Evolutionary conservation across 495 filamentous ascomycete species (phyloP).

Genomic region (Darksidea phi): DNA sequence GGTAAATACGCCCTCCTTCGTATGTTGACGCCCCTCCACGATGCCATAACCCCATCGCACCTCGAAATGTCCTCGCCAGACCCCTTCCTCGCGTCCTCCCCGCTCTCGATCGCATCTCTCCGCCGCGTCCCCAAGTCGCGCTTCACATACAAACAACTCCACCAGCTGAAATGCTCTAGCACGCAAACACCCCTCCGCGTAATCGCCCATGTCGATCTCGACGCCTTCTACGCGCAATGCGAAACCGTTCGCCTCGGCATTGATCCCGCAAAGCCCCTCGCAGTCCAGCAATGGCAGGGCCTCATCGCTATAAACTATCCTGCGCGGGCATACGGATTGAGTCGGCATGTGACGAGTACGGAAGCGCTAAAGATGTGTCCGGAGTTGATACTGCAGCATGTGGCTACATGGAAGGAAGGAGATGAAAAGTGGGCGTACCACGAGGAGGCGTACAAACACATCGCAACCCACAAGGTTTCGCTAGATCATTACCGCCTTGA

Average conservation of each 20-base stretch:
- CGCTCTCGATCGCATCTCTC: constrained; percentile 20
- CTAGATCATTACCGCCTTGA: constrained; percentile 89
- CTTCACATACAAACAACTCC: constrained; percentile 82
- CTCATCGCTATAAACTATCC: constrained; percentile 97
- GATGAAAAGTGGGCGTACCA: constrained; percentile 88
- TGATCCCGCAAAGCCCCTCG: constrained; percentile 68
- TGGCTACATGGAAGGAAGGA: constrained; percentile 92
- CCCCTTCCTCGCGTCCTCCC: constrained; percentile 40
- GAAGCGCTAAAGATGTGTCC: constrained; percentile 92
- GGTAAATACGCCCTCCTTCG: no score
- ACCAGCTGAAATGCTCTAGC: constrained; percentile 68
- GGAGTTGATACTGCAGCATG: constrained; percentile 80
- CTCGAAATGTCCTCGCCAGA: constrained; percentile 38
- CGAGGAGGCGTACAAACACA: constrained; percentile 69
- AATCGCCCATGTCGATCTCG: constrained; percentile 89
- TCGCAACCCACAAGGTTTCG: constrained; percentile 86
- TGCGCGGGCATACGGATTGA: constrained; percentile 75
- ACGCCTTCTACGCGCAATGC: constrained; percentile 98
- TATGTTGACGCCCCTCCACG: neutral
- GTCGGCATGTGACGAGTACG: constrained; percentile 65
- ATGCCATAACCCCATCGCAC: constrained; percentile 7
- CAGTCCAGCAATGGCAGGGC: constrained; percentile 86
- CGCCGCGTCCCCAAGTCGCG: constrained; percentile 48
- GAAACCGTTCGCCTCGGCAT: constrained; percentile 83
- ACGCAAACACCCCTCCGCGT: constrained; percentile 76